Conservation (phyloP, 768 basidiomycete genomes). For the Albatrellus ellisii region DNA sequence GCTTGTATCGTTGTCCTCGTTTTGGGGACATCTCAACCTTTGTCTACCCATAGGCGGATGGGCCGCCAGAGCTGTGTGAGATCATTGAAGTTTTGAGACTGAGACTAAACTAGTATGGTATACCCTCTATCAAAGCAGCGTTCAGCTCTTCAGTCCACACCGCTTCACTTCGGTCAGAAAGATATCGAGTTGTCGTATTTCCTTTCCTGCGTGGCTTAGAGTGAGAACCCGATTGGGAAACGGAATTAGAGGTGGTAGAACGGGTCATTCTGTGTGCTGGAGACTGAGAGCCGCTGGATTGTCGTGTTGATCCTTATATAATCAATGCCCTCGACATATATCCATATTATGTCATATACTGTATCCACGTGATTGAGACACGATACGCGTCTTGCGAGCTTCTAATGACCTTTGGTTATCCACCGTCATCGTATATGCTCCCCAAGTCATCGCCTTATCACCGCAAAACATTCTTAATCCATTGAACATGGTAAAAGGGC, state of each 20-base stretch:
- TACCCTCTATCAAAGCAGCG: constrained; percentile 13
- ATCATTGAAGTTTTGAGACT: neutral
- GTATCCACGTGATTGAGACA: too few species aligned
- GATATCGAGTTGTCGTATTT: constrained; percentile 11
- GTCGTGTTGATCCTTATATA: too few species aligned
- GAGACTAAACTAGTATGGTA: neutral
- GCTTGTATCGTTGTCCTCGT: neutral
- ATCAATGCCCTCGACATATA: too few species aligned
- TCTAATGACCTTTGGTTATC: too few species aligned
- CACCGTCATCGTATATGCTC: too few species aligned
- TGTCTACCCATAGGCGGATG: constrained; percentile 14
- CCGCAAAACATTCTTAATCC: too few species aligned
- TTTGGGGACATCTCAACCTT: constrained; percentile 7
- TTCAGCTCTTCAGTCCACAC: constrained; percentile 13
- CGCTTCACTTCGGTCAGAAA: constrained; percentile 13
- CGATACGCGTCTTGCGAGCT: too few species aligned
- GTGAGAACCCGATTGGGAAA: constrained; percentile 5
- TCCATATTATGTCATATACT: too few species aligned
- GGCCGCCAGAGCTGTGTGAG: constrained; percentile 7
- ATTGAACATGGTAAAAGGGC: constrained; percentile 6
- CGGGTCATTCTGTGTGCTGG: too few species aligned
- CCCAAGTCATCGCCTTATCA: neutral
- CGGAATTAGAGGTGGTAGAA: neutral
- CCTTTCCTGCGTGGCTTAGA: constrained; percentile 7
- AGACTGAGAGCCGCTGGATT: too few species aligned